Base-by-base conservation (phyloP, 202 grass and related monocot species). In the Panicum hallii region DNA sequence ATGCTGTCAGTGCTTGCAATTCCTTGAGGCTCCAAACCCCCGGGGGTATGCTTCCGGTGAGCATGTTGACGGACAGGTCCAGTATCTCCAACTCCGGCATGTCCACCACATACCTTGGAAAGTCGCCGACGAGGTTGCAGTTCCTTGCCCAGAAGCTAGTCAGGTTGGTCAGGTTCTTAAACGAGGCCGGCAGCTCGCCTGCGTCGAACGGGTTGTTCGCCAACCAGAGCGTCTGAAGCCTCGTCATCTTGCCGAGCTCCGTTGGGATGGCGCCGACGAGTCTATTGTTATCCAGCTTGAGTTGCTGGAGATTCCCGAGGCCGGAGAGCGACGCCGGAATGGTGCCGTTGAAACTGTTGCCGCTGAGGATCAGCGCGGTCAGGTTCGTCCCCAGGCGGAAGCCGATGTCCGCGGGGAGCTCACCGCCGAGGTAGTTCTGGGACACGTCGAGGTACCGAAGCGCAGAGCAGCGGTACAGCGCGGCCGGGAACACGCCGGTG, bases 21-120 rank as follows among this genome's bases (percentile, higher is more conserved):
- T 87, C 92, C 72, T 61, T 23, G 20, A 92, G 82, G 50, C 30
- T 89, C 94, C 94, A 97, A 5, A 97, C 26, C 36, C 28, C 45
- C 1, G 83, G 47, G 68, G 91, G 94, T 32, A 97, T 89, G 6
- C 54, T 70, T 46, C 91, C 91, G 1, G 40, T 65, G 0, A 94
- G 65, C 2, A 5, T 23, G 32, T 94, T 97, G 1, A 0, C 0
- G 0, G 80, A 70, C 13, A 97, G 67, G 67, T 89, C 78, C 4
- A 97, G 72, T 0, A 20, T 0, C 79, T 61, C 72, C 72, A 97
- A 52, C 30, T 77, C 72, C 74, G 19, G 38, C 87, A 97, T 86
- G 1, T 74, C 46, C 4, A 9, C 41, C 1, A 94, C 55, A 7
- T 26, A 89, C 61, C 23, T n/a, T 0, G 92, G 90, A n/a, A 97